Evolutionary conservation across 2,329 filamentous ascomycete genomes (phyloP).

Genomic region (Fusarium armeniacum): DNA sequence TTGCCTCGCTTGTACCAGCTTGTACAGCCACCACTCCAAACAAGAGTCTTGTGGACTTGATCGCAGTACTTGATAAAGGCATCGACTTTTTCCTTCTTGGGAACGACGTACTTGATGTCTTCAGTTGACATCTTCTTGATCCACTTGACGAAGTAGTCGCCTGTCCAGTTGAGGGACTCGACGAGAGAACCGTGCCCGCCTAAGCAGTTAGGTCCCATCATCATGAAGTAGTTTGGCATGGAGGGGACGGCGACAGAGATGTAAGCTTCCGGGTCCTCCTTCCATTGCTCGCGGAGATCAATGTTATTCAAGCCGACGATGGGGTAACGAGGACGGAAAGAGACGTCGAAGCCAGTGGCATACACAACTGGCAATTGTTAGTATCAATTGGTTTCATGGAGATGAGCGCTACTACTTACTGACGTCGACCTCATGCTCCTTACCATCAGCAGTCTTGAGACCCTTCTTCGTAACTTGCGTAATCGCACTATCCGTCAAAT

Average conservation of each 20-base stretch:
- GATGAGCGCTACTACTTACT: constrained; percentile 24
- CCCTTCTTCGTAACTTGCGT: constrained; percentile 40
- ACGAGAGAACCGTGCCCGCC: constrained; percentile 45
- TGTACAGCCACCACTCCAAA: constrained; percentile 42
- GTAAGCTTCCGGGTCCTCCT: constrained; percentile 53
- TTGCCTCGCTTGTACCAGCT: constrained; percentile 44
- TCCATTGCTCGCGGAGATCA: constrained; percentile 66
- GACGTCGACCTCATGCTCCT: constrained; percentile 43
- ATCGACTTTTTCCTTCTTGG: constrained; percentile 44
- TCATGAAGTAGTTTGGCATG: constrained; percentile 53
- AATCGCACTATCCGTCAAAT: constrained; percentile 41
- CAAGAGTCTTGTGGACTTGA: constrained; percentile 42
- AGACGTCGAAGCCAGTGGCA: constrained; percentile 69
- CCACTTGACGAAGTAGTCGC: constrained; percentile 47
- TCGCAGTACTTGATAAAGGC: constrained; percentile 44
- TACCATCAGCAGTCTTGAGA: constrained; percentile 39
- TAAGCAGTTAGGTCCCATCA: constrained; percentile 47
- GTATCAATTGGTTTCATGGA: accelerated
- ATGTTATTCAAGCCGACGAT: constrained; percentile 63
- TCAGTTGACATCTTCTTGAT: constrained; percentile 45
- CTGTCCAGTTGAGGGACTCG: constrained; percentile 46
- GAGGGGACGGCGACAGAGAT: constrained; percentile 50
- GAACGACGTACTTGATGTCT: constrained; percentile 42
- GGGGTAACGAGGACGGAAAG: constrained; percentile 65
- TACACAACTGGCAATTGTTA: constrained; percentile 60